Percentiles rank a stretch among this genome's conserved stretches.
Conservation (phyloP, 768 basidiomycete species). For the Rhizopogon salebrosus region DNA sequence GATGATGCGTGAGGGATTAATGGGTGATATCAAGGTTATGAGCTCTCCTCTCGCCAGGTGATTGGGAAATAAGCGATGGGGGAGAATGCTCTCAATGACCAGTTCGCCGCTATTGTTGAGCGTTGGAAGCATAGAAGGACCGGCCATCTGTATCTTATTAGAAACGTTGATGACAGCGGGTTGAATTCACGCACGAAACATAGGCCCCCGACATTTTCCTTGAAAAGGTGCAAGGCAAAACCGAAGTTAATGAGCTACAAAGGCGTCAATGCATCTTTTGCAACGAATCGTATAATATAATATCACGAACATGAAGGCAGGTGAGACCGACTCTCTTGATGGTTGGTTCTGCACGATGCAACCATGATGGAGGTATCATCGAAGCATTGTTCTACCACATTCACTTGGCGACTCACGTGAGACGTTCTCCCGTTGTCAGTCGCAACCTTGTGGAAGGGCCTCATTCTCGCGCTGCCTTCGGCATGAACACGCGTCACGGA, state of each 20-base stretch:
- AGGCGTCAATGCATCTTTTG: constrained; percentile 1
- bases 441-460: no score
- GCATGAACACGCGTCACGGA: no score
- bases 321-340: constrained; percentile 20
- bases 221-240: constrained; percentile 58
- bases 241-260: constrained; percentile 47
- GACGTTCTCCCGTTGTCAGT: no score
- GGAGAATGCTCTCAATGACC: constrained; percentile 58
- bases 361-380: constrained; percentile 13
- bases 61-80: constrained; percentile 44
- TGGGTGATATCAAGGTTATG: constrained; percentile 65
- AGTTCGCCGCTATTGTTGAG: constrained; percentile 54
- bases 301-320: constrained; percentile 22
- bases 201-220: constrained; percentile 53
- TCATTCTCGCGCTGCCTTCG: no score
- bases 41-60: constrained; percentile 70
- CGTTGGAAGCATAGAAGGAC: constrained; percentile 82
- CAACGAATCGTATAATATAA: not conserved
- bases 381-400: not conserved
- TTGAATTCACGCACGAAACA: constrained; percentile 38
- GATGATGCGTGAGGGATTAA: constrained; percentile 58
- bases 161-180: not conserved
- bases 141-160: constrained; percentile 44
- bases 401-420: not conserved
- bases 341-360: constrained; percentile 3